Evolutionary conservation across 306 rosid species (phyloP), one percentile per base, ranked within the genome.

Genomic region (Quillaja saponaria): DNA sequence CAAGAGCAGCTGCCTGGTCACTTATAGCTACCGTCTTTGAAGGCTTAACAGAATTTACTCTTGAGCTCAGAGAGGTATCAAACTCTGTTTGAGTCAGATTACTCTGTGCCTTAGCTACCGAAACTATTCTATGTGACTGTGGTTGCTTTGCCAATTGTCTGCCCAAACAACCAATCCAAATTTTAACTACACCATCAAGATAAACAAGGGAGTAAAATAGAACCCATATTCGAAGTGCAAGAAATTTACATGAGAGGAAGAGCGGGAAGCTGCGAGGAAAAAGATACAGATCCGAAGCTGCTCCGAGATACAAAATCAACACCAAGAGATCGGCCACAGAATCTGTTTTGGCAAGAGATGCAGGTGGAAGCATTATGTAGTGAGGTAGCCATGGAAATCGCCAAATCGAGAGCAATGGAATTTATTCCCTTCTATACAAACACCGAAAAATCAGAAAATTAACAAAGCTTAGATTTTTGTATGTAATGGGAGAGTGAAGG

Each of bases 1-100:
- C 85, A 7, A 94, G 96, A 46, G 95, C 89, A 0, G 90, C 82
- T 55, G 97, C 99, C 37, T 67, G 87, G 75, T 94, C 99, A 19
- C 84, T 87, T 13, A 94, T 85, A 20, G 90, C 95, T 18, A 94
- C 82, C 0, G 97, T 94, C 63, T 84, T 94, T 0, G 99, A 85
- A 64, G 97, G 99, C 44, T 87, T 82, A 10, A 89, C 74, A 45
- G 97, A 85, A 37, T 81, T 86, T 1, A 89, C 97, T 76, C 95
- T 78, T 25, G 99, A 95, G 60, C 97, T 94, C 46, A 94, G 74
- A 9, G 87, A 66, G 13, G 83, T 38, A 38, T 94, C 99, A 39
- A 89, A 34, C 17, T 59, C 82, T 20, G 54, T 12, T 48, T 67
- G 73, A 20, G 64, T 85, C 38, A 41, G 37, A 21, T 61, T 55